Base-by-base conservation (phyloP, 169 alveolate species). In the Babesia ovata region DNA sequence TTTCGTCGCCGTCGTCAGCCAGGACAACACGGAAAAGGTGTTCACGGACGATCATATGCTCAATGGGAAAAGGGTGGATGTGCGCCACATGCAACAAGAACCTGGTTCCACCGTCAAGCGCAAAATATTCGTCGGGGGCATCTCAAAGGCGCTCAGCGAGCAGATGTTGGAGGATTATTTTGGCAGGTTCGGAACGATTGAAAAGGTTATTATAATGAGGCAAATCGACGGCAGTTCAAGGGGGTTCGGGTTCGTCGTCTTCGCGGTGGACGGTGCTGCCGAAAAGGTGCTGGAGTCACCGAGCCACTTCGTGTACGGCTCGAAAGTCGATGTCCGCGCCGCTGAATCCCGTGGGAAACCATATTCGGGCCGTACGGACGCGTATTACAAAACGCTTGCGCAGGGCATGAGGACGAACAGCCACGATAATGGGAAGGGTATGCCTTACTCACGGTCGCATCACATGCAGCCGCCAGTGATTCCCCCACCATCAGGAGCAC, bases 321-420 rank as follows among this genome's bases (percentile, higher is more conserved):
- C 74, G 19, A 79, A 79, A 45, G 87, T 79, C 14, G 87, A 79
- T 42, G 87, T 79, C 0, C 74, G 87, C 24, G 87, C 87, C 17
- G 87, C 87, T 24, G 87, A 79, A 36, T 60, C 78, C 2, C 74
- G 87, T 1, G 44, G 73, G 3, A 79, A 56, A 63, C 67, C 45
- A 44, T 39, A 62, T 16, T 42, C 67, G 2, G 22, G 12, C 26
- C 59, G 76, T 8, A 6, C 42, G 10, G 72, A 70, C 36, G 14
- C 70, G 3, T 42, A 50, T 12, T 70, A 70, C 53, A 57, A 60
- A 54, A 42, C 33, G 28, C 48, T 60, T 50, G 36, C 53, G 56
- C 63, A 33, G n/a, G 39, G 39, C 39, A 33, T 33, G 39, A 33
- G 6, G 6, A 6, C 6, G 39, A 33, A 33, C 39, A 6, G 39